These are phyloP conservation scores for Penicillium malachiteum DNA, from an alignment of 495 filamentous ascomycete species.

Conservation along the genomic window DNA sequence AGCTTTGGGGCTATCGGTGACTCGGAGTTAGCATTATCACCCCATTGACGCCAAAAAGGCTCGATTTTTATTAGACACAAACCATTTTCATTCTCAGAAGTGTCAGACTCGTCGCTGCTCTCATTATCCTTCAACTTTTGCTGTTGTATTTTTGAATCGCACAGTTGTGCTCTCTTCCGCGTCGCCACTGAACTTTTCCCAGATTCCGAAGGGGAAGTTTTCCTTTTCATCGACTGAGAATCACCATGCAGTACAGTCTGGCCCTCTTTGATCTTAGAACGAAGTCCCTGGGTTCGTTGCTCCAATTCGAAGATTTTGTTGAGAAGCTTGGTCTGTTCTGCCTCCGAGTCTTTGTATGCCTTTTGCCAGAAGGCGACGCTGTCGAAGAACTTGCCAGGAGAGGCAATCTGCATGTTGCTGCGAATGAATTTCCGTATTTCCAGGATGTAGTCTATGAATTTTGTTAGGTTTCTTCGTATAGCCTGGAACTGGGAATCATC, in stretches of 20 bases:
- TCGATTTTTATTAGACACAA: too few species aligned
- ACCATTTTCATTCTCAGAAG: background rate
- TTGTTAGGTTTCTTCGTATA: background rate
- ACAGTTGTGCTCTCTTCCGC: background rate
- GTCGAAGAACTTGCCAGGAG: constrained; percentile 42
- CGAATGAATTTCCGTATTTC: constrained; percentile 40
- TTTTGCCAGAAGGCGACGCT: constrained; percentile 51
- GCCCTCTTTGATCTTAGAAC: constrained; percentile 18
- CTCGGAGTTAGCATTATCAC: background rate
- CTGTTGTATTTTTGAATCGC: background rate
- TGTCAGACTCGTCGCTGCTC: background rate
- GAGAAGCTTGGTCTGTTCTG: constrained; percentile 43
- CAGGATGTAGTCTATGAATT: constrained; percentile 38
- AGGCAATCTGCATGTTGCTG: constrained; percentile 7
- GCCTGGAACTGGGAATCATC: background rate
- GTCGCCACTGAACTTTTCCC: background rate
- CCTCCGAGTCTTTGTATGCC: constrained; percentile 46
- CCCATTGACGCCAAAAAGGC: too few species aligned
- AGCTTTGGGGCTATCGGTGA: constrained; percentile 18
- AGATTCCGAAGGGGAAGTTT: background rate
- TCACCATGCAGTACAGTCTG: background rate
- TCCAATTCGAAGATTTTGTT: constrained; percentile 45
- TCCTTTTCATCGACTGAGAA: constrained; percentile 27
- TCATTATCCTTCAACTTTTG: background rate
- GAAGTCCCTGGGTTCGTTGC: constrained; percentile 30